Evolutionary conservation across 2,329 filamentous ascomycete species (phyloP).

Genomic region (Fusarium floridanum): DNA sequence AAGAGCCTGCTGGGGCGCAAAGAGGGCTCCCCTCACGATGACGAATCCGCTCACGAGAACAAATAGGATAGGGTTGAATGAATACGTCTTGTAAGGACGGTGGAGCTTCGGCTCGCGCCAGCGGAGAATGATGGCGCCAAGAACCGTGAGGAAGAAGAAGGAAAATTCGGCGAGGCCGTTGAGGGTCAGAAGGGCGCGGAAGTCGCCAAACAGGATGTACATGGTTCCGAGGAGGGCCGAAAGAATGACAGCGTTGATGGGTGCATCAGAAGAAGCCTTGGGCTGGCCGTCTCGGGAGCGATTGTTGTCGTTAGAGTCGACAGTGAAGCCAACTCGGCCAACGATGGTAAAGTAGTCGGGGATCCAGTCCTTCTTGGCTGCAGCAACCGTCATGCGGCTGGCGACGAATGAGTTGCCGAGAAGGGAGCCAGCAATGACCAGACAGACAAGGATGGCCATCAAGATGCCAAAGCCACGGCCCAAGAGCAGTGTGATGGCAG

Average conservation of each 20-base stretch:
- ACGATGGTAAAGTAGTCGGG: conserved; percentile 60
- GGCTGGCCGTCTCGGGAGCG: neutral
- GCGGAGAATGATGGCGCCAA: conserved; percentile 69
- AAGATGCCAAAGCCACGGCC: conserved; percentile 66
- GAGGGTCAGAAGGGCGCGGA: conserved; percentile 71
- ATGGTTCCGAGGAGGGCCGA: conserved; percentile 63
- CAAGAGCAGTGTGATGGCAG: conserved; percentile 67
- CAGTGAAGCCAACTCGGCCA: conserved; percentile 56
- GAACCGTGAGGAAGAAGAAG: conserved; percentile 73
- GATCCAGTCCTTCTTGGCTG: conserved; percentile 66
- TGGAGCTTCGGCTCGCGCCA: conserved; percentile 66
- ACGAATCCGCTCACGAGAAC: conserved; percentile 71
- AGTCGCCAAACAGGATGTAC: conserved; percentile 72
- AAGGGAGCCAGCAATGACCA: conserved; percentile 72
- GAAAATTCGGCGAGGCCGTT: conserved; percentile 71
- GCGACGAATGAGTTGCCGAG: conserved; percentile 74
- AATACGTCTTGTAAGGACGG: conserved; percentile 67
- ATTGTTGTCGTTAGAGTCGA: neutral
- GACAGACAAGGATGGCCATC: conserved; percentile 68
- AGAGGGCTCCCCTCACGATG: conserved; percentile 69
- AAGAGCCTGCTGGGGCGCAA: conserved; percentile 66
- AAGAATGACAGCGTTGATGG: conserved; percentile 66
- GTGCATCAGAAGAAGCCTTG: conserved; percentile 60
- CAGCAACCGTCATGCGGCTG: conserved; percentile 71
- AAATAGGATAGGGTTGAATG: conserved; percentile 66